Percentiles rank a stretch among this genome's conserved stretches.
phyloP scores from a whole-genome alignment of 208 protist genomes.

The Angomonas ambiguus region DNA sequence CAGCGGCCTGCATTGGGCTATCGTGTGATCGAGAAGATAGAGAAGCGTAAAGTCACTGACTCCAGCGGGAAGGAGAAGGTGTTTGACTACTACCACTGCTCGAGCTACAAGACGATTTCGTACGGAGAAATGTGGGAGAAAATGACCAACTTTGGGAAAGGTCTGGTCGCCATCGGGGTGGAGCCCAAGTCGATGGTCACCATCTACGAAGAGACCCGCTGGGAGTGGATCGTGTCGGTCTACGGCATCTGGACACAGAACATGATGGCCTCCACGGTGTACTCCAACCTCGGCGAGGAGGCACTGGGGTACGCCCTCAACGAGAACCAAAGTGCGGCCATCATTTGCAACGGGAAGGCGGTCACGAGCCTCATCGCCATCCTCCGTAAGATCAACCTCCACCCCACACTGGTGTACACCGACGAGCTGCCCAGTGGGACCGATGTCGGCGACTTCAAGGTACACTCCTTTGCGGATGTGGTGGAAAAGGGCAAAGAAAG shows the following conservation, averaged over 20 bases:
- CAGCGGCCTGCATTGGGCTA: constrained; percentile 45
- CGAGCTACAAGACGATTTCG: constrained; percentile 24
- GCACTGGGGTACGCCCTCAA: constrained; percentile 49
- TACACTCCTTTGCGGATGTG: constrained; percentile 45
- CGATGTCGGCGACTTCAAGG: constrained; percentile 20
- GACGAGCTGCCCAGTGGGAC: constrained; percentile 28
- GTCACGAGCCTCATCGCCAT: constrained; percentile 37
- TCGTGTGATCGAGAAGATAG: constrained; percentile 39
- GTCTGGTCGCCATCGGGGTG: constrained; percentile 35
- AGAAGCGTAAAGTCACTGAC: constrained; percentile 33
- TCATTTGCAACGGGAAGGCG: constrained; percentile 52
- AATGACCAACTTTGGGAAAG: constrained; percentile 42
- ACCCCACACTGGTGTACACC: constrained; percentile 36
- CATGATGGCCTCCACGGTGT: constrained; percentile 61
- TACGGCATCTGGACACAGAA: constrained; percentile 69
- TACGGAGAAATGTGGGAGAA: constrained; percentile 45
- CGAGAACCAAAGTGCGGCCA: constrained; percentile 37
- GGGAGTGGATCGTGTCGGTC: constrained; percentile 63
- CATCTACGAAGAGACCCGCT: constrained; percentile 75
- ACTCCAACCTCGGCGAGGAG: constrained; percentile 72
- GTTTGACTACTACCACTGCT: constrained; percentile 47
- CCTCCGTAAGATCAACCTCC: constrained; percentile 25
- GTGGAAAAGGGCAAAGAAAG: constrained; percentile 27
- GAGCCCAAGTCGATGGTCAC: constrained; percentile 19
- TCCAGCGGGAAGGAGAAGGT: constrained; percentile 24